These are phyloP conservation scores for Silene noctiflora DNA, from an alignment of 179 eudicot species.

Conservation along the genomic window DNA sequence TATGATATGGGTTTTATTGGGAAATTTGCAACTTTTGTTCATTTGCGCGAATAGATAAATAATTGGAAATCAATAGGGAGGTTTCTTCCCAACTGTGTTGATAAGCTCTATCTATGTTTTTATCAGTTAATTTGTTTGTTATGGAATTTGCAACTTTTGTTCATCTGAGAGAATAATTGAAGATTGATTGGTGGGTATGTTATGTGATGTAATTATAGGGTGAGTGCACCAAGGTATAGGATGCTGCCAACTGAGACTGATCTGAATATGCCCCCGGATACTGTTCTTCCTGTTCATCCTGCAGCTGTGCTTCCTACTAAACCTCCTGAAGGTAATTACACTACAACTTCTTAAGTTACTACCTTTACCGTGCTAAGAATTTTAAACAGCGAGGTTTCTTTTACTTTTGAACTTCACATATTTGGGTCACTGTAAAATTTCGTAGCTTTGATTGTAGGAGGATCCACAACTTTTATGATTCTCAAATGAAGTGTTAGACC, in stretches of 20 bases:
- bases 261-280: slow-evolving; percentile 61
- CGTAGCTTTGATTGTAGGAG: not conserved
- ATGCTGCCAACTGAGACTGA: slow-evolving; percentile 88
- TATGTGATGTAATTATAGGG: slow-evolving; percentile 33
- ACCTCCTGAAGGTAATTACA: slow-evolving; percentile 19
- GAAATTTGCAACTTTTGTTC: not conserved
- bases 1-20: not conserved
- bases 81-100: no score
- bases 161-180: not conserved
- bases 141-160: no score
- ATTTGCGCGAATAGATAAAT: not conserved
- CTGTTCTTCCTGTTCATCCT: slow-evolving; percentile 65
- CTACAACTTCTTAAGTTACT: not conserved
- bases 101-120: no score
- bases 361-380: not conserved
- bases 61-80: no score
- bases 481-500: no score
- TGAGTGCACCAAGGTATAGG: slow-evolving; percentile 77
- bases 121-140: not conserved
- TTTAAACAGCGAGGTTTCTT: not conserved
- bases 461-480: not conserved
- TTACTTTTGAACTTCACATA: not conserved
- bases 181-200: not conserved
- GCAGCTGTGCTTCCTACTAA: slow-evolving; percentile 33
- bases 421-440: not conserved